These are phyloP conservation scores for Cladosporium velox DNA, from an alignment of 2,329 filamentous ascomycete genomes.

Conservation along the genomic window DNA sequence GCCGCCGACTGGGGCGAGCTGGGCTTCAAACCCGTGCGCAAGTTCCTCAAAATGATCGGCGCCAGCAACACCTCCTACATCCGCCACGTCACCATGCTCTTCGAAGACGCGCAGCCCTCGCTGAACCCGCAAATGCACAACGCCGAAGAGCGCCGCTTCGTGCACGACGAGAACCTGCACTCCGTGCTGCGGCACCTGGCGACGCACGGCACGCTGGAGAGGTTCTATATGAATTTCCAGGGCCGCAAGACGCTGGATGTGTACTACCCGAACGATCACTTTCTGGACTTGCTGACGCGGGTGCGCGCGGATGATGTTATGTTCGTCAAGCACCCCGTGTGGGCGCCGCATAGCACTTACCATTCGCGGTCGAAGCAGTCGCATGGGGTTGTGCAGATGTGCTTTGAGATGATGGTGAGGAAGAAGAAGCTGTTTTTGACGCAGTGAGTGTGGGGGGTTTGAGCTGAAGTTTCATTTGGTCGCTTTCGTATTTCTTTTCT, in stretches of 20 bases:
- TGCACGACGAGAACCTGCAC: constrained; percentile 50
- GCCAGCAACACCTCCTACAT: constrained; percentile 49
- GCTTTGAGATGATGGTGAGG: constrained; percentile 41
- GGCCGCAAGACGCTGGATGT: constrained; percentile 41
- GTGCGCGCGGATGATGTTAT: constrained; percentile 48
- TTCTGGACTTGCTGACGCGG: constrained; percentile 47
- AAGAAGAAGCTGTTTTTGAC: constrained; percentile 39
- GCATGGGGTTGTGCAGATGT: constrained; percentile 33
- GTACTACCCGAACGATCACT: constrained; percentile 42
- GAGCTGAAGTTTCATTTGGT: no score
- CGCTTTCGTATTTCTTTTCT: neutral
- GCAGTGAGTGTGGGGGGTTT: neutral
- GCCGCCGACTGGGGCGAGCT: constrained; percentile 47
- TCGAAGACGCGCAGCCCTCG: constrained; percentile 49
- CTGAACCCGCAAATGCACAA: constrained; percentile 42
- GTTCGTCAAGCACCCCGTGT: constrained; percentile 35
- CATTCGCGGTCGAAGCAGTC: constrained; percentile 39
- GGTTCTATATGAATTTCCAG: constrained; percentile 45
- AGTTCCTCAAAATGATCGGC: constrained; percentile 51
- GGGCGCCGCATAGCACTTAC: constrained; percentile 29
- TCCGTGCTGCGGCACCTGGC: constrained; percentile 48
- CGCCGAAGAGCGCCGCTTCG: constrained; percentile 50
- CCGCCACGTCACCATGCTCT: constrained; percentile 47
- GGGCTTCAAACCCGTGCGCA: constrained; percentile 49
- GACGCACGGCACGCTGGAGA: constrained; percentile 45